Base-by-base conservation (phyloP, 371 early-diverging fungal species). In the Batkoa obscura region DNA sequence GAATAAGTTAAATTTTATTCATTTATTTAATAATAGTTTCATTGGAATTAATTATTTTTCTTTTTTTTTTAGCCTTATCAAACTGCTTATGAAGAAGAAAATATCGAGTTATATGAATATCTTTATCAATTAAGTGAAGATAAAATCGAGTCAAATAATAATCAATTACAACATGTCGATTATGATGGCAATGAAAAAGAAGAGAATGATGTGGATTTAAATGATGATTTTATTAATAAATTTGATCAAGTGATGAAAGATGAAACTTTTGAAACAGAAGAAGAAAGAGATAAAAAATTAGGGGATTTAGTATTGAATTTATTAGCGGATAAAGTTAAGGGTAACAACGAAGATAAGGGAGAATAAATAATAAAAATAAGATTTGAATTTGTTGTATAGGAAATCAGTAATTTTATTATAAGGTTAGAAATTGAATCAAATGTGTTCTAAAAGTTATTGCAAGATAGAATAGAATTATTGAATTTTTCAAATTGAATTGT, bases 171-270 rank as follows among this genome's bases (percentile, higher is more conserved):
- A 2, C 55, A 55, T 30, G n/a, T 55, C 1, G 43, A 55, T 4
- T 43, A 55, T n/a, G 55, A 55, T 6, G 41, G 41, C 3, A 42
- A 55, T 43, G 41, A 41, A 3, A 3, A 50, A 10, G 50, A 30
- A 2, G 10, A n/a, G 12, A 23, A 23, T 35, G 34, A 53, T 12
- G 8, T 35, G 12, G 53, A 53, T 38, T 34, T 55, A 3, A 39
- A 4, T 34, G n/a, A 5, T 23, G 15, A 42, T 34, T 55, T 55
- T 30, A n/a, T 43, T 15, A 1, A 15, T 9, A n/a, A 55, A 2
- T 43, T 55, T n/a, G 55, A 55, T 12, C 8, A 43, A 10, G 39
- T 55, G 4, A 43, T 55, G 55, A 43, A 43, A 10, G 39, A 55
- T 38, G 2, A 10, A 15, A 43, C 8, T 43, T 4, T 50, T 32